Conservation (phyloP, 352 stramenopile genomes). For the Phytophthora aleatoria region DNA sequence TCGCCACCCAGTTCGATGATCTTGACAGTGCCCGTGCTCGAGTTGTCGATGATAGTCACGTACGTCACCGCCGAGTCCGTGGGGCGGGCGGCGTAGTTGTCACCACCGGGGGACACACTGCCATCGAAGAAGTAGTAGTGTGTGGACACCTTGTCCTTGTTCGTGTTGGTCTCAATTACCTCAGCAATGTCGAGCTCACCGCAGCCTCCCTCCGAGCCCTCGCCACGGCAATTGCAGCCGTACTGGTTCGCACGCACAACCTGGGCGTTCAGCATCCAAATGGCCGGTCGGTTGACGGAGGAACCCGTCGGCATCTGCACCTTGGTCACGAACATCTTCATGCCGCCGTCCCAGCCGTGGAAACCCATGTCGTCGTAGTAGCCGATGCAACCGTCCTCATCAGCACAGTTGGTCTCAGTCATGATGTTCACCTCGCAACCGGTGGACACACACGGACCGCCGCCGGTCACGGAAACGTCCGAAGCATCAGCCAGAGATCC, state of each 20-base stretch:
- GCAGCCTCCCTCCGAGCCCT: conserved; percentile 55
- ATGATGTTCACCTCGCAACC: conserved; percentile 81
- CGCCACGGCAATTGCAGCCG: conserved; percentile 74
- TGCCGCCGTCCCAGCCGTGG: conserved; percentile 68
- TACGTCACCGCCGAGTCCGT: conserved; percentile 45
- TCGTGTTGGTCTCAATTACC: conserved; percentile 67
- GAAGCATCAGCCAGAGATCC: conserved; percentile 56
- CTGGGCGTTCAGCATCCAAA: conserved; percentile 83
- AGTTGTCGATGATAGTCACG: conserved; percentile 59
- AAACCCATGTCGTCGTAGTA: conserved; percentile 70
- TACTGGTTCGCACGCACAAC: conserved; percentile 72
- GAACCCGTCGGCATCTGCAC: conserved; percentile 56
- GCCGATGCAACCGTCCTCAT: conserved; percentile 54
- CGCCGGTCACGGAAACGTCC: conserved; percentile 38
- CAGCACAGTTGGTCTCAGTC: conserved; percentile 52
- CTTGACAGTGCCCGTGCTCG: conserved; percentile 42
- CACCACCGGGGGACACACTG: conserved; percentile 38
- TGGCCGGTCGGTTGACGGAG: conserved; percentile 57
- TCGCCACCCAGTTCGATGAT: conserved; percentile 46
- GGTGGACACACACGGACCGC: conserved; percentile 58
- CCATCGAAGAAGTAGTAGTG: conserved; percentile 82
- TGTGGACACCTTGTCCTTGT: conserved; percentile 60
- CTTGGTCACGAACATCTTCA: conserved; percentile 81
- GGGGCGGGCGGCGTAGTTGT: conserved; percentile 49
- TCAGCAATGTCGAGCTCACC: conserved; percentile 77